phyloP scores from a whole-genome alignment of 495 filamentous ascomycete genomes.

The Penicillium riverlandense region DNA sequence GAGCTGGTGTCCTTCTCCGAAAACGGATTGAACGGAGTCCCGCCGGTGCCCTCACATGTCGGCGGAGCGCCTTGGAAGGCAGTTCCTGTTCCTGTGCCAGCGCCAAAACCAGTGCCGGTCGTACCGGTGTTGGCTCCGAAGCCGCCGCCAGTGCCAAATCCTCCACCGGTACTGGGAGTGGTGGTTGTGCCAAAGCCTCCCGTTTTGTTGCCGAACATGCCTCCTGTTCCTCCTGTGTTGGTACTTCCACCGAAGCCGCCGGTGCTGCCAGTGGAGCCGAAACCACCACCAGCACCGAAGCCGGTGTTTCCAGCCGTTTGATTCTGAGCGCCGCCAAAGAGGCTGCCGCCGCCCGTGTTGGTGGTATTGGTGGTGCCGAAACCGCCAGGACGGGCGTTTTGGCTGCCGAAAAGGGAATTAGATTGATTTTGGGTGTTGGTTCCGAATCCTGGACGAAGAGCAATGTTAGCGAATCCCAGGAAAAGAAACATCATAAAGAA shows the following conservation, averaged over 20 bases:
- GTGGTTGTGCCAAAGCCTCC: conserved; percentile 32
- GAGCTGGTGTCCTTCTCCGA: conserved; percentile 72
- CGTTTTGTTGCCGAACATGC: conserved; percentile 42
- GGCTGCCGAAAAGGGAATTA: conserved; percentile 30
- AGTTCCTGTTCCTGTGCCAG: conserved; percentile 18
- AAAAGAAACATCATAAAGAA: conserved; percentile 1
- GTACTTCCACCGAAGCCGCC: conserved; percentile 34
- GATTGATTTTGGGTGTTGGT: conserved; percentile 24
- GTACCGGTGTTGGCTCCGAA: conserved; percentile 22
- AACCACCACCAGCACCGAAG: conserved; percentile 23
- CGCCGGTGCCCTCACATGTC: conserved; percentile 62
- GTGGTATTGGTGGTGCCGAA: conserved; percentile 40
- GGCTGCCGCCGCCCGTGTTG: conserved; percentile 32
- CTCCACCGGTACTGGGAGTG: conserved; percentile 4
- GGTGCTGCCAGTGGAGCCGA: conserved; percentile 19
- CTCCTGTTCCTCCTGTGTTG: conserved; percentile 28
- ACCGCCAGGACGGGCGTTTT: conserved; percentile 28
- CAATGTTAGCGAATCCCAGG: conserved; percentile 10
- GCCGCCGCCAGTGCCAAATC: conserved; percentile 16
- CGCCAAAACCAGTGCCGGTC: conserved; percentile 34
- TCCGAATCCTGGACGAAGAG: conserved; percentile 29
- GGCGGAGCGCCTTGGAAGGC: conserved; percentile 39
- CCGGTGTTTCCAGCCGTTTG: conserved; percentile 33
- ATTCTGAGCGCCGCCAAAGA: conserved; percentile 36
- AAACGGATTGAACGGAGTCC: conserved; percentile 62